Base-by-base conservation (phyloP, 2,329 filamentous ascomycete genomes). In the Trichoderma atroviride region DNA sequence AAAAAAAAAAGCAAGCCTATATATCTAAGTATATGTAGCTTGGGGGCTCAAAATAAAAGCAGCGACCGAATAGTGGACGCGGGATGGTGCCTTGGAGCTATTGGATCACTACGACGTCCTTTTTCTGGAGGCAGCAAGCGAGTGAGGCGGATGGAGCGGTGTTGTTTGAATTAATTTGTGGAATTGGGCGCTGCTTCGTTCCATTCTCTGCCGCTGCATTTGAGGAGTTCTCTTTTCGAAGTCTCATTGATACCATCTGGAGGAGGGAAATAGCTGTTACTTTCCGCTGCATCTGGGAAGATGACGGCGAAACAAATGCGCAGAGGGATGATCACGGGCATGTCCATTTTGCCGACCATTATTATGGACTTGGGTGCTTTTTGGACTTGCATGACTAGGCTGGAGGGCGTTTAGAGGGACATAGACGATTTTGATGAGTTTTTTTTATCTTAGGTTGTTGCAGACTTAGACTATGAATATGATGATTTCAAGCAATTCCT, bases 391-490 rank as follows among this genome's bases (percentile, higher is more conserved):
- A 61, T 74, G 74, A 78, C 75, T 74, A 76, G 76, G 72, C 74
- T 78, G 74, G 74, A 69, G 73, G 79, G 79, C 79, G 79, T 80
- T 80, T 76, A 76, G 78, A 74, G 50, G 40, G 75, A 72, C 75
- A 79, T 80, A 80, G 79, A 80, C 75, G 77, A 79, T 78, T 79
- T 50, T 75, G 75, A 80, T 74, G 77, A 79, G 77, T 74, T 79
- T 75, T 72, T 43, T 43, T 43, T 43, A 19, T 40, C 40, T 43
- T 74, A 73, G 63, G 68, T 73, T 68, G 69, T 70, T 72, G 70
- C 71, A 71, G 69, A 69, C 64, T 69, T 74, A 74, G 73, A 74
- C 71, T 70, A 70, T 69, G 71, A 71, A 69, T 70, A 68, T 59
- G 68, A 71, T 70, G 62, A 68, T 71, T 72, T 69, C 37, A 55